phyloP scores from a whole-genome alignment of 2,329 filamentous ascomycete species.

The Verticillium nubilum region DNA sequence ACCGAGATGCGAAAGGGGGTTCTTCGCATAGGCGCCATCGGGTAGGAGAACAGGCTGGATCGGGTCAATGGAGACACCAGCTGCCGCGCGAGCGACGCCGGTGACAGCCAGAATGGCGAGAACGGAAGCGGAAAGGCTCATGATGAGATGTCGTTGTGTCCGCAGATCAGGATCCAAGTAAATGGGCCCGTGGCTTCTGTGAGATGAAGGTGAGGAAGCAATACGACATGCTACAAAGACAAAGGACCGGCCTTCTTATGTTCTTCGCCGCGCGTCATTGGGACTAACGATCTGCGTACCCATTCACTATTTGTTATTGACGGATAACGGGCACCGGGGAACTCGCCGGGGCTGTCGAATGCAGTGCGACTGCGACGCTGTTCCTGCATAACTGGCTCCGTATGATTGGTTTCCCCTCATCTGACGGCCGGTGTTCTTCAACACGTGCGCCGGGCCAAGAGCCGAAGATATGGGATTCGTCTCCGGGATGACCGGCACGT shows the following conservation, averaged over 20 bases:
- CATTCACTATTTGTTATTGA: neutral
- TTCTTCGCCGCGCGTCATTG: neutral
- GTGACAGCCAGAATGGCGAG: slow-evolving; percentile 10
- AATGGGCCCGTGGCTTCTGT: neutral
- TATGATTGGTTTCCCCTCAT: neutral
- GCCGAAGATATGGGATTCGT: neutral
- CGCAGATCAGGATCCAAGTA: neutral
- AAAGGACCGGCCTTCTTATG: neutral
- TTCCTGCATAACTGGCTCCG: neutral
- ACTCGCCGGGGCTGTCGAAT: neutral
- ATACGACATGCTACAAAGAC: neutral
- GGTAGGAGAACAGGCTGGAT: slow-evolving; percentile 19
- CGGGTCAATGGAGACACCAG: slow-evolving; percentile 18
- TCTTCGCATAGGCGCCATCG: slow-evolving; percentile 21
- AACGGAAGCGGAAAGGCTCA: neutral
- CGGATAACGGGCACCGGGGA: neutral
- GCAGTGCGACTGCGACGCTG: neutral
- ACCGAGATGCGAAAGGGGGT: slow-evolving; percentile 42
- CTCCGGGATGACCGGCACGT: neutral
- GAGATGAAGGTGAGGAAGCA: neutral
- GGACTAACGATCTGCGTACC: neutral
- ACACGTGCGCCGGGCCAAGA: neutral
- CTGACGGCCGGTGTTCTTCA: neutral
- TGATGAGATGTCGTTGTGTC: neutral
- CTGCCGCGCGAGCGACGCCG: slow-evolving; percentile 8